phyloP scores from a whole-genome alignment of 2,329 filamentous ascomycete genomes.

The Penicillium concentricum region DNA sequence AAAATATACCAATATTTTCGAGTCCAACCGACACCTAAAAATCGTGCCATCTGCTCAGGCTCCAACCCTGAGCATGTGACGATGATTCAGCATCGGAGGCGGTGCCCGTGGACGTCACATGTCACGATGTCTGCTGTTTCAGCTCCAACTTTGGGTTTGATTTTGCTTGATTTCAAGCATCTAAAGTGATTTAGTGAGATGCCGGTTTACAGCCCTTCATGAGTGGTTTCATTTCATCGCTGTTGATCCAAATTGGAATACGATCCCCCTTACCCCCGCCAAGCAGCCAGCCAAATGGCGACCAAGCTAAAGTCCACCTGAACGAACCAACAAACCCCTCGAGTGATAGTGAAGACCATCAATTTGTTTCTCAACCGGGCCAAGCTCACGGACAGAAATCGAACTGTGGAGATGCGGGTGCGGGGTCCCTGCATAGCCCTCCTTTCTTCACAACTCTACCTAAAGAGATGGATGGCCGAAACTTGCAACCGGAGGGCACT shows the following conservation, averaged over 20 bases:
- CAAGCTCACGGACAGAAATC: conserved; percentile 11
- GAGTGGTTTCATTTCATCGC: conserved; percentile 46
- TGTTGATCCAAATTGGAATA: conserved; percentile 45
- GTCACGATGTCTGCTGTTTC: conserved; percentile 2
- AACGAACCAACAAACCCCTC: conserved; percentile 23
- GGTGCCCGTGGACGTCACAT: conserved; percentile 11
- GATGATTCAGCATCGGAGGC: conserved; percentile 25
- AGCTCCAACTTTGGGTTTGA: background rate
- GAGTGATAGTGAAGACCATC: conserved; percentile 10
- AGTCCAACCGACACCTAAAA: background rate
- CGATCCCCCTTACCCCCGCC: conserved; percentile 42
- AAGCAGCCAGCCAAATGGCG: conserved; percentile 23
- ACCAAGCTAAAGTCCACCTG: conserved; percentile 23
- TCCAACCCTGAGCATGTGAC: conserved; percentile 4
- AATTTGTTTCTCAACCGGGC: conserved; percentile 9
- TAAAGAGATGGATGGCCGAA: conserved; percentile 26
- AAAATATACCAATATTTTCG: background rate
- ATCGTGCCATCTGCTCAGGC: background rate
- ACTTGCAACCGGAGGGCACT: conserved; percentile 15
- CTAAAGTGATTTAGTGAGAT: conserved; percentile 18
- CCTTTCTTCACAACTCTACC: conserved; percentile 19
- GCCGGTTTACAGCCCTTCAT: conserved; percentile 34
- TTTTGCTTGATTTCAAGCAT: conserved; percentile 8
- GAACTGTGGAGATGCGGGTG: conserved; percentile 22
- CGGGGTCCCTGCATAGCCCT: conserved; percentile 24